Conservation (phyloP, 169 alveolate genomes). For the Toxoplasma gondii region DNA sequence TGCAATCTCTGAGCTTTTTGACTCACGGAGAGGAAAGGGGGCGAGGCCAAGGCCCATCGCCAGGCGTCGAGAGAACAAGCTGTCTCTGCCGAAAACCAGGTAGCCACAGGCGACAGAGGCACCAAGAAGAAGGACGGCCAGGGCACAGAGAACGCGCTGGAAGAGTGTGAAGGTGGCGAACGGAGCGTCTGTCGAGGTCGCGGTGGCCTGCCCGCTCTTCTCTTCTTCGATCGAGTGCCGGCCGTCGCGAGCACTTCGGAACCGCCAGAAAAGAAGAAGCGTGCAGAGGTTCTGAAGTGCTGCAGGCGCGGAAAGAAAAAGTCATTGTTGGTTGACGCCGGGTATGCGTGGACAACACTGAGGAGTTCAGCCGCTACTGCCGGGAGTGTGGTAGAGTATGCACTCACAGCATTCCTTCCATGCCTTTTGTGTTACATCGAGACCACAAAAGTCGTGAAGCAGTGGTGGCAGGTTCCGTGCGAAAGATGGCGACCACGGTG, state of each 20-base stretch:
- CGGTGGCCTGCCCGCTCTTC: neutral
- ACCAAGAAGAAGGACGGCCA: neutral
- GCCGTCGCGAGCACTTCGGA: neutral
- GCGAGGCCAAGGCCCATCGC: neutral
- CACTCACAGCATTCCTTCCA: no score
- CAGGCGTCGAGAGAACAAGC: neutral
- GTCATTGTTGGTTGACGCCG: no score
- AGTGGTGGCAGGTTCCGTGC: no score
- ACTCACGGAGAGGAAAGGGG: neutral
- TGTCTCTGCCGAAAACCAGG: neutral
- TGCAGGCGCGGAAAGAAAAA: neutral
- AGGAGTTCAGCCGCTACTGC: no score
- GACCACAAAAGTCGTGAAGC: no score
- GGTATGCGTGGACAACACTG: no score
- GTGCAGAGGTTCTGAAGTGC: neutral
- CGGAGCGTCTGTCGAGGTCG: neutral
- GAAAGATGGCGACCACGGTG: no score
- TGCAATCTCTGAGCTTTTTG: neutral
- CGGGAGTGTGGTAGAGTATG: no score
- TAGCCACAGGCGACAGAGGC: neutral
- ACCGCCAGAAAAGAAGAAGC: neutral
- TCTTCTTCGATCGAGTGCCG: neutral
- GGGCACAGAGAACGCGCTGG: neutral
- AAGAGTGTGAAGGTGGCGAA: neutral
- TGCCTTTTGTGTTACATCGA: no score